Conservation (phyloP, 805 yeast genomes). For the Grigorovia transvaalensis region DNA sequence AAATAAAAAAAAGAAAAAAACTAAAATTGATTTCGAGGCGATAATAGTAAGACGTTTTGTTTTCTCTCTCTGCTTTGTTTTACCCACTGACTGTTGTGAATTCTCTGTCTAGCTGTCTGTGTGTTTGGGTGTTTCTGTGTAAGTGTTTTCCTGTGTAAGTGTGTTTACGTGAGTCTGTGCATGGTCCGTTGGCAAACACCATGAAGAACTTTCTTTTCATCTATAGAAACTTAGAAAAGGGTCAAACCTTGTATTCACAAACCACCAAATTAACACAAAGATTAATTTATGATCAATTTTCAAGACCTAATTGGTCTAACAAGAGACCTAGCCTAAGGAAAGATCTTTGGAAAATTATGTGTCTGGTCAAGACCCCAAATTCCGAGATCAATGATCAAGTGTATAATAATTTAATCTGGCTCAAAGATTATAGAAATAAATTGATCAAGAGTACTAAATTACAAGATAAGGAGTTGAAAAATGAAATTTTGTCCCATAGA, state of each 20-base stretch:
- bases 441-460: constrained; percentile 9
- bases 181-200: background rate
- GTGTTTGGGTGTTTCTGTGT: too few species aligned
- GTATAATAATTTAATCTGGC: constrained; percentile 60
- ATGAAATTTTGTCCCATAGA: constrained; percentile 58
- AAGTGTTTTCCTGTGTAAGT: too few species aligned
- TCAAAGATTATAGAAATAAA: constrained; percentile 65
- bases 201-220: constrained; percentile 17
- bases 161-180: too few species aligned
- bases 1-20: too few species aligned
- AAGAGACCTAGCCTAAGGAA: constrained; percentile 49
- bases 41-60: too few species aligned
- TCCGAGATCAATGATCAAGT: constrained; percentile 62
- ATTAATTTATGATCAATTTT: constrained; percentile 51
- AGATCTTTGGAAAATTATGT: constrained; percentile 87
- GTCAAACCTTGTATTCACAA: constrained; percentile 85
- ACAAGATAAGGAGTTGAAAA: constrained; percentile 23
- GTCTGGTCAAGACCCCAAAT: constrained; percentile 57
- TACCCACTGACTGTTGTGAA: too few species aligned
- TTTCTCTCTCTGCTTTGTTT: too few species aligned
- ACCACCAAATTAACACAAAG: constrained; percentile 42
- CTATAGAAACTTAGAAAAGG: constrained; percentile 77
- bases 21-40: background rate
- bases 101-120: too few species aligned
- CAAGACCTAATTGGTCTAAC: constrained; percentile 84